Evolutionary conservation across 2,329 filamentous ascomycete species (phyloP).

Genomic region (Trichoderma sp.): DNA sequence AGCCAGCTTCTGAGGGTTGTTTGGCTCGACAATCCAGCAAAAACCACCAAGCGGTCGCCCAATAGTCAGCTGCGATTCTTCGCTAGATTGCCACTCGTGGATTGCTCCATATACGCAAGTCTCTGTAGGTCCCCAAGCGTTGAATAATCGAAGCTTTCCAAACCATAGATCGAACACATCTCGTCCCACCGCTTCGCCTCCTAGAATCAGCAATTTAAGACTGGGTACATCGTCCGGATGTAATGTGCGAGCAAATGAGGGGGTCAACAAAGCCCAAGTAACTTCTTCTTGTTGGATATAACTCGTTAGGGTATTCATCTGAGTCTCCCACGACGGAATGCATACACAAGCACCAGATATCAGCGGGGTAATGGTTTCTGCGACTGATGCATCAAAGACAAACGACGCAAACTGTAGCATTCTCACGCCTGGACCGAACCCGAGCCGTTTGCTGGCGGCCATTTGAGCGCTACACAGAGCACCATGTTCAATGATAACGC

Average conservation of each 20-base stretch:
- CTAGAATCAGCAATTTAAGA: not conserved
- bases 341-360: slow-evolving; percentile 15
- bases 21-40: slow-evolving; percentile 21
- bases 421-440: not conserved
- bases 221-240: not conserved
- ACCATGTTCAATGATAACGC: slow-evolving; percentile 24
- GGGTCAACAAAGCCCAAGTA: slow-evolving; percentile 3
- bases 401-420: slow-evolving; percentile 19
- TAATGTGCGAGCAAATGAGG: slow-evolving; percentile 1
- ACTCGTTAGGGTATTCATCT: not conserved
- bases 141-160: not conserved
- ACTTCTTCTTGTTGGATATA: not conserved
- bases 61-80: slow-evolving; percentile 3
- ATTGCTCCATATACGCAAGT: slow-evolving; percentile 14
- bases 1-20: not conserved
- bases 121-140: slow-evolving; percentile 13
- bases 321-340: slow-evolving; percentile 5
- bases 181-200: not conserved
- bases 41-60: slow-evolving; percentile 3
- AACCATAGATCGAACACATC: slow-evolving; percentile 7
- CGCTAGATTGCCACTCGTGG: not conserved
- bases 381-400: slow-evolving; percentile 4
- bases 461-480: slow-evolving; percentile 4
- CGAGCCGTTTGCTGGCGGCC: not conserved
- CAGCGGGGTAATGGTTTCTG: not conserved